phyloP scores from a whole-genome alignment of 345 rosid species.

The Populus euphratica region DNA sequence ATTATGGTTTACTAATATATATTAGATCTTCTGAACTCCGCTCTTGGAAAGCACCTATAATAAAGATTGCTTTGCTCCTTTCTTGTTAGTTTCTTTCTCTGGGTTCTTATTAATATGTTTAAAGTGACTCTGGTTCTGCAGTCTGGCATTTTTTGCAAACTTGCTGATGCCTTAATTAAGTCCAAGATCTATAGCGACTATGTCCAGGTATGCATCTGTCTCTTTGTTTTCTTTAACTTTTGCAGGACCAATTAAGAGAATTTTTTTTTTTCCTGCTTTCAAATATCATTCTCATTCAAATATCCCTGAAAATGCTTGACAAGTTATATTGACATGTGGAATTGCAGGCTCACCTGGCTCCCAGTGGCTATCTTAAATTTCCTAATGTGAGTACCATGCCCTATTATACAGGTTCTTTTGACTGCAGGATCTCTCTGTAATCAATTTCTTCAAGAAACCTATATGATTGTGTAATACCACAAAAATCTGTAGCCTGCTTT shows the following conservation, averaged over 20 bases:
- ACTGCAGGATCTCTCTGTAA: neutral
- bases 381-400: conserved; percentile 53
- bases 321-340: conserved; percentile 6
- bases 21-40: neutral
- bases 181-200: conserved; percentile 66
- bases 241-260: neutral
- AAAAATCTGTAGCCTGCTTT: neutral
- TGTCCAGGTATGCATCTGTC: conserved; percentile 55
- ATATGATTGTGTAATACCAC: neutral
- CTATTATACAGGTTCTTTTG: neutral
- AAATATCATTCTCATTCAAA: neutral
- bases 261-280: neutral
- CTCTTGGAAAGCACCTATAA: neutral
- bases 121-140: conserved; percentile 29
- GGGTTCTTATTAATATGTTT: neutral
- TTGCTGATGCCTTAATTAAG: conserved; percentile 60
- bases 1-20: neutral
- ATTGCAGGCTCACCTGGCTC: conserved; percentile 76
- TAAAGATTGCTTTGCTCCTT: neutral
- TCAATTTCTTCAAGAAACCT: conserved; percentile 2
- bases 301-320: conserved; percentile 7
- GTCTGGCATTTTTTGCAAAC: conserved; percentile 60
- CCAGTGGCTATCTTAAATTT: conserved; percentile 72
- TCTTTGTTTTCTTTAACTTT: neutral
- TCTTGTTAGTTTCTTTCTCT: neutral